Evolutionary conservation across 2,329 filamentous ascomycete species (phyloP), one percentile per base, ranked within the genome.

Genomic region (Geosmithia morbida): DNA sequence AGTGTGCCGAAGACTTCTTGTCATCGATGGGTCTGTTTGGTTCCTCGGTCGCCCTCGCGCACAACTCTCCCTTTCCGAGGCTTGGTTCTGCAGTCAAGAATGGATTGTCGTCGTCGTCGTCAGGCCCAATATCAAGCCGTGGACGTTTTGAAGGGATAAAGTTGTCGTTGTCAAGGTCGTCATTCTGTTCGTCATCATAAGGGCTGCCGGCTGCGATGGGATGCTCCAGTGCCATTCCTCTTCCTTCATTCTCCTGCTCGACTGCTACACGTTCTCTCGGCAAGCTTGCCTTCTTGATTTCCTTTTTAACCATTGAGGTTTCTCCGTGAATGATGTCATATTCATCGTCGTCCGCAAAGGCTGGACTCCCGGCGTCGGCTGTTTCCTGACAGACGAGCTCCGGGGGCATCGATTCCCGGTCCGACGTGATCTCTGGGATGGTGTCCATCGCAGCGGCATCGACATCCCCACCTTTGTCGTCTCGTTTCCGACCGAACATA

Each of bases 401-500:
- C 13, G 33, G 33, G 6, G 33, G 33, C 3, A 37, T 37, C 33
- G 33, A 37, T 16, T 37, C 33, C 14, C 33, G 33, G 33, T 37
- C 33, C 33, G 33, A 37, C 3, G 33, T 37, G 3, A 13, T 16
- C 14, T 37, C 33, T 37, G 33, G 33, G 33, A 37, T 37, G 14
- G 11, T 3, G 5, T 11, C 33, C 33, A 37, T 37, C 13, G 43
- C n/a, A 29, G 33, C 17, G 5, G 20, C 20, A 18, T 11, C 42
- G 18, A 50, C 46, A 3, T 30, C 37, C 2, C 3, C 46, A 2
- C 58, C 60, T 6, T 47, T 50, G 2, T 41, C 47, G 30, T 59
- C 57, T 40, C 59, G 59, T 53, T 64, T 65, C 47, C 53, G 63
- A 1, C 49, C 48, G 2, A 53, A 52, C 1, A 58, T 59, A n/a